Evolutionary conservation across 2,329 filamentous ascomycete species (phyloP).

Genomic region (Mariannaea elegans): DNA sequence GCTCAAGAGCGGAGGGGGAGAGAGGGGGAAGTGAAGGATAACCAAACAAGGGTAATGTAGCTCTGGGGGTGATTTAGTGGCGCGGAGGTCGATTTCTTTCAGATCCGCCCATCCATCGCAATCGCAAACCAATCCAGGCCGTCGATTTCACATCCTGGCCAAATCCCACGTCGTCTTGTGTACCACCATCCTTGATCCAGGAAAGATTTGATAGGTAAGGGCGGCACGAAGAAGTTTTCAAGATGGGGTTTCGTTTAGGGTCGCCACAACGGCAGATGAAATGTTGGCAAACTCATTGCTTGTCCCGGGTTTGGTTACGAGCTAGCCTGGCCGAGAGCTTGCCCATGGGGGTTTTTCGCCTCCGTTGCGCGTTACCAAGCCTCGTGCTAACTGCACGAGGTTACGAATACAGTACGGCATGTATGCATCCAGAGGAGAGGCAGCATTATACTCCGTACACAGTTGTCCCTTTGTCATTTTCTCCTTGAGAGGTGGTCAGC

Average conservation of each 20-base stretch:
- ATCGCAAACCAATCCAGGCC: slow-evolving; percentile 22
- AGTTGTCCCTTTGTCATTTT: background rate
- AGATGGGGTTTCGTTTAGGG: background rate
- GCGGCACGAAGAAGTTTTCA: too few relatives aligned
- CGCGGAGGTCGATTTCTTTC: slow-evolving; percentile 38
- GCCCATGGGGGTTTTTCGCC: background rate
- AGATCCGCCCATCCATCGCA: slow-evolving; percentile 34
- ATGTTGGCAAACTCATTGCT: background rate
- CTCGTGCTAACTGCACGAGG: background rate
- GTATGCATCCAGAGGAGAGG: too few relatives aligned
- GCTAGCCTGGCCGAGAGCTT: background rate
- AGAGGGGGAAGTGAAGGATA: slow-evolving; percentile 16
- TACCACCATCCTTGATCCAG: slow-evolving; percentile 13
- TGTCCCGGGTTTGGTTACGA: background rate
- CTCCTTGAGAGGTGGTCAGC: slow-evolving; percentile 11
- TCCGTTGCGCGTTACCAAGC: background rate
- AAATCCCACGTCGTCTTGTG: slow-evolving; percentile 13
- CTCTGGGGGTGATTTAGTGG: slow-evolving; percentile 19
- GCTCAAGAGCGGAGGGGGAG: too few relatives aligned
- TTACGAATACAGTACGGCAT: too few relatives aligned
- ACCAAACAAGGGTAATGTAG: slow-evolving; percentile 25
- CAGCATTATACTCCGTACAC: too few relatives aligned
- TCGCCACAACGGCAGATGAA: background rate
- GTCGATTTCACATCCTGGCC: slow-evolving; percentile 35
- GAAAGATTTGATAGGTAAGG: background rate